phyloP scores from a whole-genome alignment of 768 basidiomycete genomes.

The Leccinum subgranulosum region DNA sequence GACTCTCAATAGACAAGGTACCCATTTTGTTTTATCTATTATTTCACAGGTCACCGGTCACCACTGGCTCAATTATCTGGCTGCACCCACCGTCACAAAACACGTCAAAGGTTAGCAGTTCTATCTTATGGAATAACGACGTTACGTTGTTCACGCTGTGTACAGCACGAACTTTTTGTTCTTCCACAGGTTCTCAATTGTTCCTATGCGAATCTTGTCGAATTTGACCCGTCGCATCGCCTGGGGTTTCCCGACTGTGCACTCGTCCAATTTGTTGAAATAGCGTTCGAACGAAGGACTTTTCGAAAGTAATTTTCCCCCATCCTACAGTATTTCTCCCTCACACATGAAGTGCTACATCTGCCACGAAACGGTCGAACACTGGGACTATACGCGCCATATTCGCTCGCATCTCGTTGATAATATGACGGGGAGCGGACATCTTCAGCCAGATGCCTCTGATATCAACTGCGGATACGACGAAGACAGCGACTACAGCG shows the following conservation, averaged over 20 bases:
- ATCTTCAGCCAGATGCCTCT: not conserved
- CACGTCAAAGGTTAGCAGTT: too few relatives aligned
- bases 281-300: not conserved
- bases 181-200: not conserved
- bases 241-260: not conserved
- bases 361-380: constrained; percentile 11
- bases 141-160: not conserved
- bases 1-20: too few relatives aligned
- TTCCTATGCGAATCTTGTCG: not conserved
- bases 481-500: not conserved
- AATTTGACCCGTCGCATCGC: not conserved
- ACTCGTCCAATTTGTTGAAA: not conserved
- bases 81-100: too few relatives aligned
- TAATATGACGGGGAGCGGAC: not conserved
- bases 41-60: too few relatives aligned
- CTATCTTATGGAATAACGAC: too few relatives aligned
- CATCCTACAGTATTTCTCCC: not conserved
- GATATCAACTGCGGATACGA: not conserved
- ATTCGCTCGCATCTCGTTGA: constrained; percentile 3
- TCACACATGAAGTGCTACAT: constrained; percentile 16
- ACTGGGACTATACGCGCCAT: constrained; percentile 13
- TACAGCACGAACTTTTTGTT: not conserved
- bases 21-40: too few relatives aligned
- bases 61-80: too few relatives aligned
- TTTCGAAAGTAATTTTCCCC: not conserved